A percentile compares a stretch with the other conserved stretches of the same genome.
Evolutionary conservation across 2,329 filamentous ascomycete species (phyloP).

Genomic region (Didymella glomerata): DNA sequence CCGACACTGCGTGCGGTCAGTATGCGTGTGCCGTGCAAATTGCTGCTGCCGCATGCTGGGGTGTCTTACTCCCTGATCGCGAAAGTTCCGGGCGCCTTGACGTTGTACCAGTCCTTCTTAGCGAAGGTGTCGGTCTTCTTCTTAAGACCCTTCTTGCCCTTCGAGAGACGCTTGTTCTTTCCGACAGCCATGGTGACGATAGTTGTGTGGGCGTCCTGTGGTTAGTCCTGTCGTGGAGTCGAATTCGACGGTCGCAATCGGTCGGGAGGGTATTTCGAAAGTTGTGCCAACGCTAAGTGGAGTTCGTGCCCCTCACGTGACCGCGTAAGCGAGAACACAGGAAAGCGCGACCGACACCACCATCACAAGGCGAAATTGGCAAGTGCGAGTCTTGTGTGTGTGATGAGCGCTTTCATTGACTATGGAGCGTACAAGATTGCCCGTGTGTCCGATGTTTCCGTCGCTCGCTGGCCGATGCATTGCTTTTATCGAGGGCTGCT

Average conservation of each 20-base stretch:
- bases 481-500: neutral
- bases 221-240: conserved; percentile 43
- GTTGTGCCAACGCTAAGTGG: conserved; percentile 11
- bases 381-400: neutral
- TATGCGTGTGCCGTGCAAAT: conserved; percentile 21
- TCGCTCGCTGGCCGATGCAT: neutral
- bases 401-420: too few species aligned
- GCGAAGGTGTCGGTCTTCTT: conserved; percentile 99
- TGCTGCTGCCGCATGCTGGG: conserved; percentile 30
- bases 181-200: conserved; percentile 80
- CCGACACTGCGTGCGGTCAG: conserved; percentile 75
- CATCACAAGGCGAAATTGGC: neutral
- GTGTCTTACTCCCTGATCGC: conserved; percentile 88
- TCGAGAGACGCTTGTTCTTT: conserved; percentile 99
- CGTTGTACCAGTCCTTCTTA: conserved; percentile 98
- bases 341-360: conserved; percentile 14
- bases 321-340: neutral
- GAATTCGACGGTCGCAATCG: conserved; percentile 17
- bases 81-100: conserved; percentile 98
- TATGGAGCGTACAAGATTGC: neutral
- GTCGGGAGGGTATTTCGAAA: conserved; percentile 19
- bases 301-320: conserved; percentile 14
- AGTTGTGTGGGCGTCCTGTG: conserved; percentile 41
- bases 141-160: conserved; percentile 99
- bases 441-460: neutral